phyloP scores from a whole-genome alignment of 805 yeast species.

The Saccharomycopsis sp. region DNA sequence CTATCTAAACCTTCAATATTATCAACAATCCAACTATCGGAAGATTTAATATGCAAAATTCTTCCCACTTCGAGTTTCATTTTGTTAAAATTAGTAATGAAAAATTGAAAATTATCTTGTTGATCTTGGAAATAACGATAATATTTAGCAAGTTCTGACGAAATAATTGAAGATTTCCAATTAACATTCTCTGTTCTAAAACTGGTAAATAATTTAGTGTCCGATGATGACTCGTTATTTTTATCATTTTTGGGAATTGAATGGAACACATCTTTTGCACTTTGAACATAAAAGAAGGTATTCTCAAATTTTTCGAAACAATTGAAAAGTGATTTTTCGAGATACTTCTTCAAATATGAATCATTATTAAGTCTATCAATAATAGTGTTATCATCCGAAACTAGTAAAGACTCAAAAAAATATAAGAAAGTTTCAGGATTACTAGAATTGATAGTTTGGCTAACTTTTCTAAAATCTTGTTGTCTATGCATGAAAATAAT shows the following conservation, averaged over 20 bases:
- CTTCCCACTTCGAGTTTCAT: slow-evolving; percentile 35
- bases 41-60: slow-evolving; percentile 21
- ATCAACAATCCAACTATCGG: slow-evolving; percentile 42
- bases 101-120: slow-evolving; percentile 45
- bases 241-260: slow-evolving; percentile 19
- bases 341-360: slow-evolving; percentile 16
- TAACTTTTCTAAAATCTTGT: slow-evolving; percentile 22
- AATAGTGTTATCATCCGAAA: slow-evolving; percentile 24
- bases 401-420: slow-evolving; percentile 21
- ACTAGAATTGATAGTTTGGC: slow-evolving; percentile 22
- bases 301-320: slow-evolving; percentile 21
- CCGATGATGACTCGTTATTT: slow-evolving; percentile 20
- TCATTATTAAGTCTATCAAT: slow-evolving; percentile 17
- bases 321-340: slow-evolving; percentile 20
- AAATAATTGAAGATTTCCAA: slow-evolving; percentile 30
- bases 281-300: slow-evolving; percentile 18
- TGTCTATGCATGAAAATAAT: slow-evolving; percentile 26
- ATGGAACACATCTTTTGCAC: slow-evolving; percentile 15
- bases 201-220: slow-evolving; percentile 18
- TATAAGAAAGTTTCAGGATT: slow-evolving; percentile 18
- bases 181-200: slow-evolving; percentile 26
- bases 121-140: slow-evolving; percentile 54
- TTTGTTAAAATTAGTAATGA: slow-evolving; percentile 36
- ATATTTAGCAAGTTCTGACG: slow-evolving; percentile 37
- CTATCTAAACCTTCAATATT: slow-evolving; percentile 60